A percentile compares a stretch with the other conserved stretches of the same genome.
phyloP scores from a whole-genome alignment of 257 asterid species.

The Anisodus acutangulus region DNA sequence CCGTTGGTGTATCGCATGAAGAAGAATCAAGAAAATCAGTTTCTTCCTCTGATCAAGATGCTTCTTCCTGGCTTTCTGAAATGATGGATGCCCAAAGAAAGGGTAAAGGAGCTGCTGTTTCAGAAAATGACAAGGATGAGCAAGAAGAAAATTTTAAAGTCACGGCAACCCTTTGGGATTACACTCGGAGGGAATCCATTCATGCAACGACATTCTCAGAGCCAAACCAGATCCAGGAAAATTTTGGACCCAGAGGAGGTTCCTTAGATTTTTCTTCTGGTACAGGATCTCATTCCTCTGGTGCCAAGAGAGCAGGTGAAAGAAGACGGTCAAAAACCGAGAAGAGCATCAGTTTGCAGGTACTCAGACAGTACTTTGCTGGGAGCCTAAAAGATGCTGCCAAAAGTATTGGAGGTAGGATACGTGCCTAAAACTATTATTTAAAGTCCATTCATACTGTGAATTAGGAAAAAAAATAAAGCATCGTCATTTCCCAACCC shows the following conservation, averaged over 20 bases:
- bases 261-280: constrained; percentile 47
- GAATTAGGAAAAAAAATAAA: background rate
- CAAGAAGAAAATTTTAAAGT: constrained; percentile 53
- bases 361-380: constrained; percentile 68
- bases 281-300: constrained; percentile 39
- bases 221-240: constrained; percentile 42
- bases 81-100: constrained; percentile 50
- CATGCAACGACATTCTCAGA: constrained; percentile 37
- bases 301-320: constrained; percentile 49
- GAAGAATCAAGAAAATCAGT: constrained; percentile 35
- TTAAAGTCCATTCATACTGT: background rate
- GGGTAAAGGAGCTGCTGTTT: constrained; percentile 55
- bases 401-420: constrained; percentile 74
- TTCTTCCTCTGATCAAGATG: constrained; percentile 30
- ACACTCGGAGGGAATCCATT: constrained; percentile 38
- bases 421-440: constrained; percentile 23
- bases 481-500: background rate
- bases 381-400: constrained; percentile 93
- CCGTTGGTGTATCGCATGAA: constrained; percentile 34
- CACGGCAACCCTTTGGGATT: constrained; percentile 50
- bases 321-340: constrained; percentile 63
- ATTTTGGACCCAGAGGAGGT: constrained; percentile 44
- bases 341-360: constrained; percentile 75
- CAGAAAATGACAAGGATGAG: constrained; percentile 50
- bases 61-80: constrained; percentile 55